Percentiles rank a stretch among this genome's conserved stretches.
phyloP scores from a whole-genome alignment of 129 eudicot genomes.

The Chrysanthemum seticuspe region DNA sequence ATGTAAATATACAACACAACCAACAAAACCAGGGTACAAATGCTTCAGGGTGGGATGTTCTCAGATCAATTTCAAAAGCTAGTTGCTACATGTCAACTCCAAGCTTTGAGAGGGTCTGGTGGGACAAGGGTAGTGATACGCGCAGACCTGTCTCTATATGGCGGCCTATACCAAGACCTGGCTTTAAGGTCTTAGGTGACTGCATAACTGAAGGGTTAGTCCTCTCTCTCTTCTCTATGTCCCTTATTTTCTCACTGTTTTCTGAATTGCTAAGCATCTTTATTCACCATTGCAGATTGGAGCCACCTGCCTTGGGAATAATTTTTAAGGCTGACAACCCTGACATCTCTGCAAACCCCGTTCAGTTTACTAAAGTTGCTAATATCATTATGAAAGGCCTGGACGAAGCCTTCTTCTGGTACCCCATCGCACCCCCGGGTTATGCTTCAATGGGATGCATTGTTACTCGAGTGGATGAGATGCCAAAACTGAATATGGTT shows the following conservation, averaged over 20 bases:
- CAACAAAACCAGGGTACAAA: slow-evolving; percentile 43
- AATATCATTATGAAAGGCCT: slow-evolving; percentile 66
- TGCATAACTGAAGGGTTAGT: slow-evolving; percentile 92
- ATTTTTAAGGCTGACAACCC: slow-evolving; percentile 72
- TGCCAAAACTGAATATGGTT: slow-evolving; percentile 58
- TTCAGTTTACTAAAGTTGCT: slow-evolving; percentile 90
- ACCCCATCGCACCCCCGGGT: slow-evolving; percentile 98
- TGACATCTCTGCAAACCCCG: slow-evolving; percentile 80
- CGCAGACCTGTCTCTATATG: slow-evolving; percentile 90
- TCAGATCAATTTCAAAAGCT: slow-evolving; percentile 66
- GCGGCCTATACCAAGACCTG: slow-evolving; percentile 84
- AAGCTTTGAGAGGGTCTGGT: slow-evolving; percentile 94
- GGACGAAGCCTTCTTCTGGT: slow-evolving; percentile 94
- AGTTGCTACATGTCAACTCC: slow-evolving; percentile 73
- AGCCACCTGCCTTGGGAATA: slow-evolving; percentile 94
- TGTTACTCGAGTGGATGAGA: slow-evolving; percentile 70
- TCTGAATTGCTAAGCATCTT: slow-evolving; percentile 14
- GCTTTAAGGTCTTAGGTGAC: slow-evolving; percentile 81
- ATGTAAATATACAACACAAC: slow-evolving; percentile 30
- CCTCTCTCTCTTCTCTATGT: background rate
- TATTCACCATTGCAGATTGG: slow-evolving; percentile 59
- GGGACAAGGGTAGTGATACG: slow-evolving; percentile 91
- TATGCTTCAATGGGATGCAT: slow-evolving; percentile 95
- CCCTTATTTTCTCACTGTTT: background rate
- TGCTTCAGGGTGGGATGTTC: slow-evolving; percentile 79